Base-by-base conservation (phyloP, 164 flowering plant species). In the Magnolia kwangsiensis region DNA sequence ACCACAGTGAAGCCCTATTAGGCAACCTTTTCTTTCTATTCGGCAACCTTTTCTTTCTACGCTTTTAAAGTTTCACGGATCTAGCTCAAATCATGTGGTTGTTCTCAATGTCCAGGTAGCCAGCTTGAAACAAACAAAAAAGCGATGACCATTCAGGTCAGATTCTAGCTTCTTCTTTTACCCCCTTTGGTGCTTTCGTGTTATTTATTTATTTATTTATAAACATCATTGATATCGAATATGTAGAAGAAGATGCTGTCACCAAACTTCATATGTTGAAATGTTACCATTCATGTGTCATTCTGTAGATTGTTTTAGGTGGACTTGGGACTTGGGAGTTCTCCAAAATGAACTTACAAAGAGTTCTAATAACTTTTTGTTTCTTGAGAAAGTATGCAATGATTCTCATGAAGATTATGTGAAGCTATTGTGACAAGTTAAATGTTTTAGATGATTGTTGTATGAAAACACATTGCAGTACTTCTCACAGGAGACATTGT, bases 131-230 rank as follows among this genome's bases (percentile, higher is more conserved):
- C 59, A 19, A 70, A 70, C 23, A 70, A 70, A 45, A 70, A 50
- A 24, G 72, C 72, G 19, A 70, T 70, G 72, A 70, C 23, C 49
- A 70, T 70, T 49, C 72, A 70, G 72, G 72, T 70, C 55, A 49
- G 72, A 70, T 50, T 19, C 9, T 2, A 49, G 45, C 19, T 70
- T 2, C n/a, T 7, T 29, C 45, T 8, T 16, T 37, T 23, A 31
- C 65, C 20, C 20, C 19, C 65, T 63, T 63, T 63, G 45, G 45
- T 37, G 45, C 45, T 37, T 37, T 37, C 1, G 8, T 61, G 65
- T 20, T n/a, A 0, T 24, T 24, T 24, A 0, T 24, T 24, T 24
- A 24, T 24, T 24, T 24, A 7, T 19, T 63, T 63, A 63, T 63
- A n/a, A 63, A 21, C 65, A n/a, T 63, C 23, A 63, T 63, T 63